Evolutionary conservation across 2,329 filamentous ascomycete species (phyloP), one percentile per base, ranked within the genome.

Genomic region (Trichoderma guizhouense): DNA sequence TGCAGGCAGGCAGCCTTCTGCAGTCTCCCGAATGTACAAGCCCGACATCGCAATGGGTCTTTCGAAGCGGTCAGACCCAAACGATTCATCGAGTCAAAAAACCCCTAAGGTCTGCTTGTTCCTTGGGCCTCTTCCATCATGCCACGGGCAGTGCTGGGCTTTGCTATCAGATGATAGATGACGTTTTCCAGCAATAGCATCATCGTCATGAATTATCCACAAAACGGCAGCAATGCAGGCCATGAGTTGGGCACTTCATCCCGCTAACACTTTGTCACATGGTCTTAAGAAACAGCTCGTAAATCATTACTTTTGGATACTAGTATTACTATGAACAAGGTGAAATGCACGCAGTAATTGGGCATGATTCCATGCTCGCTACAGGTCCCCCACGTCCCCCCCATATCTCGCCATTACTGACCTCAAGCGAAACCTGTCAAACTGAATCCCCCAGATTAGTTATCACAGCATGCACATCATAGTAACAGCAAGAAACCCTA

Each of bases 61-160:
- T 24, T 61, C 4, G 14, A 58, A 34, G 66, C 66, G 66, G 66
- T 69, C 66, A 69, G 39, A 43, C 55, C 66, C 55, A 51, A 69
- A 57, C 3, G 11, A 24, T 36, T 34, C 30, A 5, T 18, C 64
- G 28, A 53, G 47, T 28, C 43, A 18, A 32, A 18, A 32, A 24
- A 24, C 11, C 12, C 28, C 3, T 6, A 36, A n/a, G 3, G 15
- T 7, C 21, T 8, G 30, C 21, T 36, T 26, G 21, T 34, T 6
- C 14, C 15, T n/a, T 34, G 9, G 24, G 12, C 43, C 28, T 43
- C 15, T 53, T 7, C 7, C n/a, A 66, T 67, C 64, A 67, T 24
- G 30, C 64, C 64, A 67, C 21, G 14, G 60, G 15, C 18, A 39
- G 47, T 5, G 21, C 15, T 53, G 32, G 15, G 36, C 1, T 6